phyloP scores from a whole-genome alignment of 2,329 filamentous ascomycete species.

The Fusarium napiforme region DNA sequence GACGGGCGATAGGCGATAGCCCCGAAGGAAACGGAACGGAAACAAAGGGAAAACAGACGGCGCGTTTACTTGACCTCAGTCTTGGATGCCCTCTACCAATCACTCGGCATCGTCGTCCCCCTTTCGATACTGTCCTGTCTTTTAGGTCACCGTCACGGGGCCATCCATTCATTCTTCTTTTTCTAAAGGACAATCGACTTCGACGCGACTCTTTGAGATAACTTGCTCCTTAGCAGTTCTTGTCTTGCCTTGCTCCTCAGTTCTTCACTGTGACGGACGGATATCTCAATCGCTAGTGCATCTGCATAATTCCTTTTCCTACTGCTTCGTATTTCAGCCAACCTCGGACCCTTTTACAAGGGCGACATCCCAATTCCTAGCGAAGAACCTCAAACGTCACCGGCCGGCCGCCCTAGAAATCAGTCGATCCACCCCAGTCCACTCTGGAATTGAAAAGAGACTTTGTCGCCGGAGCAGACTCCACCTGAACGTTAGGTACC shows the following conservation, averaged over 20 bases:
- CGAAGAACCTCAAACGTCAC: conserved; percentile 37
- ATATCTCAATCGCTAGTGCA: conserved; percentile 14
- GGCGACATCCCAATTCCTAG: conserved; percentile 30
- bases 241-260: not conserved
- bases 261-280: conserved; percentile 2
- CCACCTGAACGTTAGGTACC: conserved; percentile 27
- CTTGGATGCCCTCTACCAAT: conserved; percentile 32
- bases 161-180: conserved; percentile 34
- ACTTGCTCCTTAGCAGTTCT: conserved; percentile 11
- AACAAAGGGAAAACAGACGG: conserved; percentile 25
- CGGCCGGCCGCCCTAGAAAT: conserved; percentile 35
- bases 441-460: conserved; percentile 26
- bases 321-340: conserved; percentile 17
- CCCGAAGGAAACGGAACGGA: conserved; percentile 5
- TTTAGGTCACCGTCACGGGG: conserved; percentile 29
- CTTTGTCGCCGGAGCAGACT: conserved; percentile 31
- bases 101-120: conserved; percentile 33
- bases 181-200: conserved; percentile 13
- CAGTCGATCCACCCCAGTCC: conserved; percentile 38
- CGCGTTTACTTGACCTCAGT: conserved; percentile 22
- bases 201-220: conserved; percentile 5
- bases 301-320: conserved; percentile 23
- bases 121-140: conserved; percentile 27
- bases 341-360: conserved; percentile 21
- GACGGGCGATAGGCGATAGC: conserved; percentile 35